A percentile compares a stretch with the other conserved stretches of the same genome.
Evolutionary conservation across 2,329 filamentous ascomycete genomes (phyloP).

Genomic region (Penicillium brevicompactum): DNA sequence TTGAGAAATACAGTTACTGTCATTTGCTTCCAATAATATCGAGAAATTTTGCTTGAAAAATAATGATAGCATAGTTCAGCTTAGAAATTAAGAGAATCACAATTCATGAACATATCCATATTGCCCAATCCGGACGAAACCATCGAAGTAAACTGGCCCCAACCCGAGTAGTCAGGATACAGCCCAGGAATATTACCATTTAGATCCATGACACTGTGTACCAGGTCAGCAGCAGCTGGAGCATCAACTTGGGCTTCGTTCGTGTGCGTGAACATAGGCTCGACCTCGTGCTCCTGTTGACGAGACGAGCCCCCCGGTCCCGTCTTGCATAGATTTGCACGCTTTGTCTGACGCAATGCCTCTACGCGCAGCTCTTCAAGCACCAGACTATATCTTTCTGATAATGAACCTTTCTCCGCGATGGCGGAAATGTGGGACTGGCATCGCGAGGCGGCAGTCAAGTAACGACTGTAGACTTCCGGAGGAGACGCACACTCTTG

Average conservation of each 20-base stretch:
- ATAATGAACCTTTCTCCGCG: constrained; percentile 21
- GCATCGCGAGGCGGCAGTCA: constrained; percentile 19
- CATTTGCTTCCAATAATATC: background rate
- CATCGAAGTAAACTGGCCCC: constrained; percentile 31
- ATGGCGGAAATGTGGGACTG: constrained; percentile 21
- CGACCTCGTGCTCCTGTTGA: background rate
- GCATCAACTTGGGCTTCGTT: background rate
- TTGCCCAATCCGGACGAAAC: constrained; percentile 25
- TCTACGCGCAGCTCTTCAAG: constrained; percentile 18
- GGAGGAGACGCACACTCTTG: constrained; percentile 10
- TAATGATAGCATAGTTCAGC: background rate
- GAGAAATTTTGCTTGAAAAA: too few relatives aligned
- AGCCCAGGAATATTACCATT: background rate
- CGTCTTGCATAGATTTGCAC: background rate
- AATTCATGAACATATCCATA: constrained; percentile 6
- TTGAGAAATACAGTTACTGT: background rate
- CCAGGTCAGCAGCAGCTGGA: background rate
- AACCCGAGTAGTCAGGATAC: constrained; percentile 22
- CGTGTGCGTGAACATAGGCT: background rate
- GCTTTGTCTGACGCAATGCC: background rate
- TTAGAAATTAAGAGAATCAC: background rate
- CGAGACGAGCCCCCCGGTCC: background rate
- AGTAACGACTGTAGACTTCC: constrained; percentile 17
- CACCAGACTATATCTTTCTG: constrained; percentile 23
- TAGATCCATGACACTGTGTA: background rate